phyloP scores from a whole-genome alignment of 2,329 filamentous ascomycete genomes.

The Plenodomus biglobosus region DNA sequence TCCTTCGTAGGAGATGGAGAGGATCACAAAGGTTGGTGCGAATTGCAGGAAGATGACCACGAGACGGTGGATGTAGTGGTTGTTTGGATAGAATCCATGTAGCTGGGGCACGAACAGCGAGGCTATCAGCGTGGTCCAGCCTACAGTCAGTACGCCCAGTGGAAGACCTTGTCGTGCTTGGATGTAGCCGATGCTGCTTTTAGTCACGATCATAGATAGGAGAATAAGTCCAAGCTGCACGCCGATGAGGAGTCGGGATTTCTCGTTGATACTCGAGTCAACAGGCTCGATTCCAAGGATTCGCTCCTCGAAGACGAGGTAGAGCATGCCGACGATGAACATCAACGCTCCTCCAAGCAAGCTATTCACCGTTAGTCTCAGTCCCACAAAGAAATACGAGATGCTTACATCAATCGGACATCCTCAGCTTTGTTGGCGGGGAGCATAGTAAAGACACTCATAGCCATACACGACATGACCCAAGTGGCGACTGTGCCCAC shows the following conservation, averaged over 20 bases:
- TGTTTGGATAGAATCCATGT: slow-evolving; percentile 79
- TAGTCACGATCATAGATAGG: slow-evolving; percentile 81
- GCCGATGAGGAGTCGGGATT: slow-evolving; percentile 65
- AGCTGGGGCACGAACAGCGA: slow-evolving; percentile 79
- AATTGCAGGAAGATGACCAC: slow-evolving; percentile 90
- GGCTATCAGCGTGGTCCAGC: slow-evolving; percentile 74
- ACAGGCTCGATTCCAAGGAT: slow-evolving; percentile 47
- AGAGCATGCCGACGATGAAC: slow-evolving; percentile 72
- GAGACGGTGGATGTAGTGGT: slow-evolving; percentile 86
- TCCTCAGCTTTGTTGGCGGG: slow-evolving; percentile 85
- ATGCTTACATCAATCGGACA: slow-evolving; percentile 67
- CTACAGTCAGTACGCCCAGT: slow-evolving; percentile 81
- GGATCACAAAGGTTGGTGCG: slow-evolving; percentile 88
- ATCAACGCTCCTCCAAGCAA: slow-evolving; percentile 76
- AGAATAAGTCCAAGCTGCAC: slow-evolving; percentile 76
- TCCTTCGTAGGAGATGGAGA: slow-evolving; percentile 96
- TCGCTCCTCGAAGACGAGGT: slow-evolving; percentile 75
- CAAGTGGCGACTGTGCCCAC: slow-evolving; percentile 66
- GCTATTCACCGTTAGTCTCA: slow-evolving; percentile 49
- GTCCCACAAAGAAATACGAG: too few species aligned
- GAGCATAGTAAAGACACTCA: slow-evolving; percentile 89
- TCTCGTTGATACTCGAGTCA: slow-evolving; percentile 42
- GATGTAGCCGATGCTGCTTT: slow-evolving; percentile 79
- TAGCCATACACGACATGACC: slow-evolving; percentile 73
- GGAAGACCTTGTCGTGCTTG: slow-evolving; percentile 85